phyloP scores from a whole-genome alignment of 257 asterid genomes.

The Parsonsia alboflavescens region DNA sequence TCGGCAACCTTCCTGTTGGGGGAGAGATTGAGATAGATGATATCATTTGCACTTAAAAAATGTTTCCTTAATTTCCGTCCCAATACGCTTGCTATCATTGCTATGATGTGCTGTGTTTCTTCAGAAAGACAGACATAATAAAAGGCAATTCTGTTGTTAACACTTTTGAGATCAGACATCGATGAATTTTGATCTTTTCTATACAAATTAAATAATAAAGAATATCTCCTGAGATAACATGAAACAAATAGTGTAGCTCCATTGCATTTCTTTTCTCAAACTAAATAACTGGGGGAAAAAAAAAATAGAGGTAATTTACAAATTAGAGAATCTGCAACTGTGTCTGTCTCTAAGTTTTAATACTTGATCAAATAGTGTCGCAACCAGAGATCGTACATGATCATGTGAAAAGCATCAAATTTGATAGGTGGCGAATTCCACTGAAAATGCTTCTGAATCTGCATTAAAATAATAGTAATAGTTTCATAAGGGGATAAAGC shows the following conservation, averaged over 20 bases:
- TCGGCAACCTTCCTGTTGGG: neutral
- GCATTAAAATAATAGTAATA: slow-evolving; percentile 4
- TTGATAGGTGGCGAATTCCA: slow-evolving; percentile 84
- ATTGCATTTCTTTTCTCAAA: neutral
- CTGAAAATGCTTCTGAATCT: slow-evolving; percentile 91
- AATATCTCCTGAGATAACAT: neutral
- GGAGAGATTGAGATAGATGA: neutral
- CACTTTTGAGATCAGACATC: no score
- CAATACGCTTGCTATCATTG: no score
- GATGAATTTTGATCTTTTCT: neutral
- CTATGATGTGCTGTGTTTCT: no score
- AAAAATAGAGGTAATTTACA: slow-evolving; percentile 33
- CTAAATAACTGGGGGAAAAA: neutral
- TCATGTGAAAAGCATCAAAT: slow-evolving; percentile 88
- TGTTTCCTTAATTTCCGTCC: neutral
- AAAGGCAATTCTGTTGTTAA: no score
- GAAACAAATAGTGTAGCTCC: neutral
- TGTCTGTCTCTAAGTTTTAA: no score
- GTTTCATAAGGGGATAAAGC: no score
- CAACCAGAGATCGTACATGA: slow-evolving; percentile 95
- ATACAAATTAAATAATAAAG: slow-evolving; percentile 1
- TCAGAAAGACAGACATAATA: no score
- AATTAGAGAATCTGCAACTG: neutral
- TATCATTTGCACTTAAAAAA: neutral
- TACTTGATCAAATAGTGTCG: slow-evolving; percentile 88